These are phyloP conservation scores for Psilocybe tampanensis DNA, from an alignment of 768 basidiomycete genomes.

Conservation along the genomic window DNA sequence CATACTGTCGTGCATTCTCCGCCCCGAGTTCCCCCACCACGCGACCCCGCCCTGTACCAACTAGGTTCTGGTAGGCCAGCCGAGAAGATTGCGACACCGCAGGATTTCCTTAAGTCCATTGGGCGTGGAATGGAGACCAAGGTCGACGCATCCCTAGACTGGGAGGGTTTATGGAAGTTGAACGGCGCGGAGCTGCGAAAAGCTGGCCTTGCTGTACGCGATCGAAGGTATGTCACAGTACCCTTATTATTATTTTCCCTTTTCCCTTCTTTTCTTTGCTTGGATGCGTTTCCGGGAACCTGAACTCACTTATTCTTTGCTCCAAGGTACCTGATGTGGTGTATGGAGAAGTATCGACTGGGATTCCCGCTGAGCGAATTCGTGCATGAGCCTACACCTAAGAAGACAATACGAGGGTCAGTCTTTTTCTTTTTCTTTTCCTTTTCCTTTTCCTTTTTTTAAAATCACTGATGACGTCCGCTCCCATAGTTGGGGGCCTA, in stretches of 20 bases:
- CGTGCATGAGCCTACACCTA: conserved; percentile 65
- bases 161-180: conserved; percentile 74
- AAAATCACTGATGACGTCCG: background rate
- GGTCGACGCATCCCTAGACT: conserved; percentile 54
- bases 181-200: conserved; percentile 60
- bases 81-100: conserved; percentile 42
- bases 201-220: conserved; percentile 65
- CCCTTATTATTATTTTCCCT: background rate
- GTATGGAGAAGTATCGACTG: conserved; percentile 76
- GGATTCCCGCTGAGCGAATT: conserved; percentile 58
- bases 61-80: conserved; percentile 12
- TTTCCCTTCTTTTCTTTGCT: background rate
- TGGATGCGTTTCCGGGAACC: no score
- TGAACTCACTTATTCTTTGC: background rate
- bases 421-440: conserved; percentile 25
- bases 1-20: conserved; percentile 11
- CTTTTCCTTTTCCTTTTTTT: background rate
- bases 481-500: conserved; percentile 64
- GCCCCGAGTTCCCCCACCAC: conserved; percentile 28
- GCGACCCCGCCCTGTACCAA: conserved; percentile 14
- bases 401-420: conserved; percentile 81
- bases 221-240: conserved; percentile 58
- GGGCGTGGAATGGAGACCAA: conserved; percentile 72
- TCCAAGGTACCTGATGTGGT: conserved; percentile 80
- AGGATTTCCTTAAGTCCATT: conserved; percentile 72